Conservation (phyloP, 108 stramenopile genomes). For the Cyclotella atomus region DNA sequence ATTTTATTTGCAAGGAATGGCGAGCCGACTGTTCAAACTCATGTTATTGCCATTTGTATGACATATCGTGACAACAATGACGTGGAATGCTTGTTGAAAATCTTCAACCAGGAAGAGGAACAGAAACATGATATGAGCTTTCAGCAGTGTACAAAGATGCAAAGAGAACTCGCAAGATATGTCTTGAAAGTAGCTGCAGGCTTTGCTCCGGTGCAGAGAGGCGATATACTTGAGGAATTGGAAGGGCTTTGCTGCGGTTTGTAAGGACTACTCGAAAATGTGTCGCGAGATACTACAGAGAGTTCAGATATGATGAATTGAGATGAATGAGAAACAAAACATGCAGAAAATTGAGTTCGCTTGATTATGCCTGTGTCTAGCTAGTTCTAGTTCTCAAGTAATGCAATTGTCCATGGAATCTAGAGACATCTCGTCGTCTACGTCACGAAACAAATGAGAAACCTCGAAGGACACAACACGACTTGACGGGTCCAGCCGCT, state of each 20-base stretch:
- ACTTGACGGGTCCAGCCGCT: too few species aligned
- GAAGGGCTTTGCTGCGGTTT: background rate
- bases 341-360: too few species aligned
- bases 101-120: background rate
- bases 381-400: too few species aligned
- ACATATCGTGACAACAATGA: constrained; percentile 3
- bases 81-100: background rate
- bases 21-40: background rate
- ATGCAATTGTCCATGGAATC: too few species aligned
- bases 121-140: background rate
- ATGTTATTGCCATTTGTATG: constrained; percentile 4
- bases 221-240: background rate
- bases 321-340: too few species aligned
- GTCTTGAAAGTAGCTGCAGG: background rate
- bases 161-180: constrained; percentile 2
- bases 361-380: too few species aligned
- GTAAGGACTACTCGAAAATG: background rate
- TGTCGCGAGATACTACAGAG: background rate
- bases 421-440: too few species aligned
- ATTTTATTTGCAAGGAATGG: background rate
- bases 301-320: too few species aligned
- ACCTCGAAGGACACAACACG: too few species aligned
- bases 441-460: too few species aligned
- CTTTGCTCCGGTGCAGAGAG: background rate
- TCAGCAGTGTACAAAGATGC: background rate